A percentile compares a stretch with the other conserved stretches of the same genome.
These are phyloP conservation scores for Talaromyces stipitatus DNA, from an alignment of 495 filamentous ascomycete genomes.

Conservation along the genomic window DNA sequence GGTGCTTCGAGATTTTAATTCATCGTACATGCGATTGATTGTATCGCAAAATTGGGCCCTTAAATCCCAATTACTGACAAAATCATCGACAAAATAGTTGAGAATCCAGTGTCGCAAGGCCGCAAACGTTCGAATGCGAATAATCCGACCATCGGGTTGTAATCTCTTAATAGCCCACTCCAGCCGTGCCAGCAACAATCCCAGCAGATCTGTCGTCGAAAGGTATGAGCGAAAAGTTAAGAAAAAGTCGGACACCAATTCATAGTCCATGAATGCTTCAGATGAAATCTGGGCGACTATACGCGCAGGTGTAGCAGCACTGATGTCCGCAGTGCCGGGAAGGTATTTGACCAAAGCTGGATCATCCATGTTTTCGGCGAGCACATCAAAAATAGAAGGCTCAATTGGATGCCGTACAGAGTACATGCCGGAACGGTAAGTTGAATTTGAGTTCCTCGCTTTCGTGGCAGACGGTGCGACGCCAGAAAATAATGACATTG, in stretches of 20 bases:
- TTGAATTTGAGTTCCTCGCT: conserved; percentile 6
- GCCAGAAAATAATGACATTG: conserved; percentile 10
- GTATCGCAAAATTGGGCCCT: conserved; percentile 73
- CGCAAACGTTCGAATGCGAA: conserved; percentile 91
- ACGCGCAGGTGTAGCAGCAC: conserved; percentile 82
- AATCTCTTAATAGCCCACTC: conserved; percentile 76
- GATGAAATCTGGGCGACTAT: conserved; percentile 98
- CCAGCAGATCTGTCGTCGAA: conserved; percentile 63
- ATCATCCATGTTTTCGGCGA: conserved; percentile 68
- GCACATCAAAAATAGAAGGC: conserved; percentile 64
- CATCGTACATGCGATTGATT: conserved; percentile 67
- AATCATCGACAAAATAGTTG: conserved; percentile 97
- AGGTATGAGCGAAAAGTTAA: conserved; percentile 88
- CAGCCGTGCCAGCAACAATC: conserved; percentile 75
- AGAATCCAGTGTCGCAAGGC: conserved; percentile 96
- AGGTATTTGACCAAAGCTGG: conserved; percentile 81
- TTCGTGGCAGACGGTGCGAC: not conserved
- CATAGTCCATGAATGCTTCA: conserved; percentile 91
- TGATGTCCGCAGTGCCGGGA: conserved; percentile 60
- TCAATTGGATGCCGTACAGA: conserved; percentile 40
- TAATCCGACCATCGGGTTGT: conserved; percentile 83
- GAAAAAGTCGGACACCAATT: conserved; percentile 96
- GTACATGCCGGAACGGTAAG: conserved; percentile 34
- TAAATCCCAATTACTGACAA: conserved; percentile 72
- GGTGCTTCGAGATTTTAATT: conserved; percentile 44